Conservation (phyloP, 371 early-diverging fungal genomes). For the Sanchytrium tribonematis region DNA sequence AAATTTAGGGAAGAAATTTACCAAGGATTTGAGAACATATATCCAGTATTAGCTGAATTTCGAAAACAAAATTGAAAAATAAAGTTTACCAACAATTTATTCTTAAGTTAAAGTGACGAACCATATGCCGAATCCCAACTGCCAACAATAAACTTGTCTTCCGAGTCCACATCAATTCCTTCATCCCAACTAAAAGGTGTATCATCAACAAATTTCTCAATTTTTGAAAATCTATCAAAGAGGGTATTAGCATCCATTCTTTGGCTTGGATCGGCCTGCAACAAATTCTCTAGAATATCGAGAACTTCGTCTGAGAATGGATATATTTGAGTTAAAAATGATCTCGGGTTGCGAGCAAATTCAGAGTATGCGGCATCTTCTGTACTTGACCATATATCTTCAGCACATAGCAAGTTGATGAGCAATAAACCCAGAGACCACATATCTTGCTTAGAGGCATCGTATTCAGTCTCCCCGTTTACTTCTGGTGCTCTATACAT, state of each 20-base stretch:
- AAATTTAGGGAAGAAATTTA: conserved; percentile 97
- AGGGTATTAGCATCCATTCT: not conserved
- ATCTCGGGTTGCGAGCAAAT: not conserved
- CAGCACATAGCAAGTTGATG: not conserved
- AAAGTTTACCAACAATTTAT: not conserved
- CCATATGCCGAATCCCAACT: not conserved
- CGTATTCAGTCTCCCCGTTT: not conserved
- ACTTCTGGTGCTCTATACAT: not conserved
- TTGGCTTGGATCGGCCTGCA: not conserved
- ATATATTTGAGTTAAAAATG: not conserved
- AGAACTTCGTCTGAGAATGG: not conserved
- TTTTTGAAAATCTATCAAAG: not conserved
- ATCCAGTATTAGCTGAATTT: conserved; percentile 54
- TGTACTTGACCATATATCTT: not conserved
- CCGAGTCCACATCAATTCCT: not conserved
- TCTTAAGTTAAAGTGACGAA: not conserved
- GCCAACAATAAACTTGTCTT: not conserved
- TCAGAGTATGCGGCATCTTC: not conserved
- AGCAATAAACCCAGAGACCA: not conserved
- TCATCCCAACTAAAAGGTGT: not conserved
- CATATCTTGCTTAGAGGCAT: not conserved
- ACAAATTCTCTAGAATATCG: not conserved
- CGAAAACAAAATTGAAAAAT: conserved; percentile 11
- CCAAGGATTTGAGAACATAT: conserved; percentile 97
- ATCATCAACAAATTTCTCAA: not conserved